These are phyloP conservation scores for Calonectria fujianensis DNA, from an alignment of 2,329 filamentous ascomycete species.

Conservation along the genomic window DNA sequence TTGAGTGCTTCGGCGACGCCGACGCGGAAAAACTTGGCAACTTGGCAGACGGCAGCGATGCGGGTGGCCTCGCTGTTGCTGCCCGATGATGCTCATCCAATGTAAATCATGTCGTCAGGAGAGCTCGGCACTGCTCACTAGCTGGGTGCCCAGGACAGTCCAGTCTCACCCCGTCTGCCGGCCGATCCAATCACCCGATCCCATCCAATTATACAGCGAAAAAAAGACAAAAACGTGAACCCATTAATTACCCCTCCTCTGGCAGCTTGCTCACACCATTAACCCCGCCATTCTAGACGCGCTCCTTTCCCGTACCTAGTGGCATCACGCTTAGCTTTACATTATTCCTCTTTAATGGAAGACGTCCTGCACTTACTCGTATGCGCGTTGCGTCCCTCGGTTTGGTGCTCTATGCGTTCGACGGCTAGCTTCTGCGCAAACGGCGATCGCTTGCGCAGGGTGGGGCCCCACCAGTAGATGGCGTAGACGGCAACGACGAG, in stretches of 20 bases:
- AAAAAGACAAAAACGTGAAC: not conserved
- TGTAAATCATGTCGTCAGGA: constrained; percentile 10
- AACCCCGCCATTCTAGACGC: constrained; percentile 13
- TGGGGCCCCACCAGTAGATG: constrained; percentile 79
- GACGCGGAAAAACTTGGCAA: not conserved
- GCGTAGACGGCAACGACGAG: constrained; percentile 79
- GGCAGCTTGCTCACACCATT: not conserved
- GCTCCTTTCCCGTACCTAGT: not conserved
- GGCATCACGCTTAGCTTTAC: not conserved
- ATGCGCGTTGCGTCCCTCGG: constrained; percentile 26
- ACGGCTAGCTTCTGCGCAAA: constrained; percentile 79
- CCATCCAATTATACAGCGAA: not conserved
- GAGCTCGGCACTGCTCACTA: not conserved
- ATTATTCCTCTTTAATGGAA: not conserved
- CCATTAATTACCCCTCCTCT: constrained; percentile 19
- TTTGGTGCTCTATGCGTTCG: constrained; percentile 58
- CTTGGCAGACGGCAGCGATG: not conserved
- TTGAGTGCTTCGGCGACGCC: constrained; percentile 1
- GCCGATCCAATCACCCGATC: not conserved
- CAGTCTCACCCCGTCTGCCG: not conserved
- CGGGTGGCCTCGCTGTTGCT: constrained; percentile 8
- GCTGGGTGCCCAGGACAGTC: not conserved
- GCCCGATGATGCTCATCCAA: not conserved
- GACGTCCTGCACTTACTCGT: not conserved
- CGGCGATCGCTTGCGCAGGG: constrained; percentile 75